Evolutionary conservation across 495 filamentous ascomycete species (phyloP).

Genomic region (Podospora fimiseda): DNA sequence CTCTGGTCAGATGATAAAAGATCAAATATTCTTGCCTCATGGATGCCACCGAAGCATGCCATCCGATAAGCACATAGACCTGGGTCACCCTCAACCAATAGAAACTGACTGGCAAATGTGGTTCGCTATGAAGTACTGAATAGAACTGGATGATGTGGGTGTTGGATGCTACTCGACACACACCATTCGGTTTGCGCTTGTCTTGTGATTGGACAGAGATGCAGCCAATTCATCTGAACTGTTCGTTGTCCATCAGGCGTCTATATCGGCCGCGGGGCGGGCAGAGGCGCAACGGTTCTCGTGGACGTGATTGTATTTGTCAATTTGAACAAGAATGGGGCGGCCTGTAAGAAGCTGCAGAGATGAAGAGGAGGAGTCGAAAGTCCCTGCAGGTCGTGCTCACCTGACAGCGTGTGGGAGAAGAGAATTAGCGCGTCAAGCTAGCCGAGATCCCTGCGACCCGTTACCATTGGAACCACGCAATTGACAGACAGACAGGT

Average conservation of each 20-base stretch:
- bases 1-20: too few species aligned
- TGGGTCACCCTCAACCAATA: not conserved
- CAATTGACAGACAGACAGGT: constrained; percentile 12
- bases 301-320: constrained; percentile 13
- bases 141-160: not conserved
- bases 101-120: not conserved
- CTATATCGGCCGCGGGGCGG: too few species aligned
- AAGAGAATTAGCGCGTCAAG: constrained; percentile 19
- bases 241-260: constrained; percentile 10
- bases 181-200: constrained; percentile 22
- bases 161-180: constrained; percentile 9
- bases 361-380: constrained; percentile 1
- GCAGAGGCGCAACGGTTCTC: constrained; percentile 21
- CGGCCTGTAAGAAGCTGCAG: constrained; percentile 23
- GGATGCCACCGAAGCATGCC: too few species aligned
- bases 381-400: constrained; percentile 18
- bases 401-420: constrained; percentile 30
- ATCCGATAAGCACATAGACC: not conserved
- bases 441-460: constrained; percentile 8
- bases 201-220: constrained; percentile 13
- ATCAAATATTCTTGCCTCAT: too few species aligned
- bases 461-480: constrained; percentile 27
- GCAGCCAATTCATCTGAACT: constrained; percentile 14
- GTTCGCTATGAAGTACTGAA: not conserved
- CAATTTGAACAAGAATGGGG: constrained; percentile 23